Evolutionary conservation across 2,329 filamentous ascomycete species (phyloP).

Genomic region (Nemania sp.): DNA sequence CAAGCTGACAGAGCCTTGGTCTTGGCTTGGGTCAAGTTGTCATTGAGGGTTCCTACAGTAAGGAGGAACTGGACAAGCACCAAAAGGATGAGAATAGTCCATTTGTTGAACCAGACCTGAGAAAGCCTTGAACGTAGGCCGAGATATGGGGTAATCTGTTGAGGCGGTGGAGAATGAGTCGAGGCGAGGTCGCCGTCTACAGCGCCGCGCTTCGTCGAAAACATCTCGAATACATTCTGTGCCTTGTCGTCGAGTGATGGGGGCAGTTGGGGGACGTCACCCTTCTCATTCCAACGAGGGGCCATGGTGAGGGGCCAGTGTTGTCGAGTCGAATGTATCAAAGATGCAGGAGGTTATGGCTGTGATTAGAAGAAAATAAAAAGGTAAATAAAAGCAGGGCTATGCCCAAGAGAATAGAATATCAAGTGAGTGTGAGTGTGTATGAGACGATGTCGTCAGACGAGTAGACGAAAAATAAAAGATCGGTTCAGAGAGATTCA

Average conservation of each 20-base stretch:
- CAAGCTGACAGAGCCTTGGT: slow-evolving; percentile 85
- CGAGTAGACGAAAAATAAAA: background rate
- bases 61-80: slow-evolving; percentile 82
- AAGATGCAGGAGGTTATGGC: slow-evolving; percentile 4
- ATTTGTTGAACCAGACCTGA: slow-evolving; percentile 96
- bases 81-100: slow-evolving; percentile 88
- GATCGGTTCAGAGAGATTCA: background rate
- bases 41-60: slow-evolving; percentile 71
- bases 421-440: background rate
- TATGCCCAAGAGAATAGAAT: slow-evolving; percentile 7
- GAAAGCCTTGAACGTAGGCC: slow-evolving; percentile 87
- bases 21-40: slow-evolving; percentile 76
- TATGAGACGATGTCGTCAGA: background rate
- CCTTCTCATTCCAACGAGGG: slow-evolving; percentile 29
- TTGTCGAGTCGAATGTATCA: slow-evolving; percentile 11
- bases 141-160: slow-evolving; percentile 83
- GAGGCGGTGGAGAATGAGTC: slow-evolving; percentile 41
- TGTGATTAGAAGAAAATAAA: background rate
- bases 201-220: slow-evolving; percentile 15
- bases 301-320: slow-evolving; percentile 26
- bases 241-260: slow-evolving; percentile 38
- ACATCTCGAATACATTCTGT: slow-evolving; percentile 38
- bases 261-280: slow-evolving; percentile 30
- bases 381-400: slow-evolving; percentile 1
- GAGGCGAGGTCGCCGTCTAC: slow-evolving; percentile 2